These are phyloP conservation scores for Eremothecium cymbalariae DNA, from an alignment of 1,139 yeast species.

Conservation along the genomic window DNA sequence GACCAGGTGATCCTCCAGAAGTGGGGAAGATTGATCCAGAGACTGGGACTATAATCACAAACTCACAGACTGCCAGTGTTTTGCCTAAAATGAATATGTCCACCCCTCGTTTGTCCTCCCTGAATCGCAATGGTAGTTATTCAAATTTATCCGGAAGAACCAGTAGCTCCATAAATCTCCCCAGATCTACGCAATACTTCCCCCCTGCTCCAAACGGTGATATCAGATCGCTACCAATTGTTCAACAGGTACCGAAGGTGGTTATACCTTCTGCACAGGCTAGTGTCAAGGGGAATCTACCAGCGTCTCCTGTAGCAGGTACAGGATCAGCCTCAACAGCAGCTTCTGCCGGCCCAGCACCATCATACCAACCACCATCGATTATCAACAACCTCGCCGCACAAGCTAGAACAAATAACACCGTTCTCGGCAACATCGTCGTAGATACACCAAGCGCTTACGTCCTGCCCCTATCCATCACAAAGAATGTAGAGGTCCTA, in stretches of 20 bases:
- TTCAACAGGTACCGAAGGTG: constrained; percentile 6
- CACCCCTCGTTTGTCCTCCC: constrained; percentile 18
- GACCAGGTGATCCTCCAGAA: constrained; percentile 35
- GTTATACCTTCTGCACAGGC: constrained; percentile 6
- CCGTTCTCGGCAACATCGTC: constrained; percentile 18
- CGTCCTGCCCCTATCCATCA: constrained; percentile 23
- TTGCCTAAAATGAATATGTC: constrained; percentile 20
- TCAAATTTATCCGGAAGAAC: constrained; percentile 10
- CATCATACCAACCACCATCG: constrained; percentile 25
- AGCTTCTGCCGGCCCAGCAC: constrained; percentile 20
- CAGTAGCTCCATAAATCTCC: constrained; percentile 1
- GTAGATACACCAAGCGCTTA: constrained; percentile 26
- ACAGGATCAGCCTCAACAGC: constrained; percentile 21
- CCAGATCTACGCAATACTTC: constrained; percentile 10
- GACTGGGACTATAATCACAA: constrained; percentile 27
- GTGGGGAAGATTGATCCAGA: constrained; percentile 31
- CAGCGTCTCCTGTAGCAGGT: constrained; percentile 14
- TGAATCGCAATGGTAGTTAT: constrained; percentile 12
- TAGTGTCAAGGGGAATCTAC: constrained; percentile 6
- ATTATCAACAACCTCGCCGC: constrained; percentile 23
- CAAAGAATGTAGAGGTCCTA: constrained; percentile 22
- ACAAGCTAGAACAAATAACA: constrained; percentile 21
- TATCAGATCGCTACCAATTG: background rate
- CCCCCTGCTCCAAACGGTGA: constrained; percentile 9
- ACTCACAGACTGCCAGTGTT: constrained; percentile 17